Evolutionary conservation across 176 grass and related monocot genomes (phyloP).

Genomic region (Aegilops bicornis): DNA sequence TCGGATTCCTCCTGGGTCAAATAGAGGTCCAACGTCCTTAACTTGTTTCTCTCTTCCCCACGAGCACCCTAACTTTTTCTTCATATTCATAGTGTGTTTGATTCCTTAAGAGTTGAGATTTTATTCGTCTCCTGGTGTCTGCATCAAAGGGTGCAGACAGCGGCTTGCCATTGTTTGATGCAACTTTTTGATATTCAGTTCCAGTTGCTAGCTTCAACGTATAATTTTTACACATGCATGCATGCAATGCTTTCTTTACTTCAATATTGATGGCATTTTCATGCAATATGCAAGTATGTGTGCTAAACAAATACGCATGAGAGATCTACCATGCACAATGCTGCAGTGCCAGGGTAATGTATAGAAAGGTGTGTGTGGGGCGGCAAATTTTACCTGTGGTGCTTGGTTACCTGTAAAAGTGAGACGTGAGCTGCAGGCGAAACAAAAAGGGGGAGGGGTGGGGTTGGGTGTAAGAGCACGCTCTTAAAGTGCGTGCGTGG

Average conservation of each 20-base stretch:
- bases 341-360: background rate
- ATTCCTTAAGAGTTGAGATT: no score
- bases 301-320: background rate
- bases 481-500: slow-evolving; percentile 55
- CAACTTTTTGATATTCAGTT: background rate
- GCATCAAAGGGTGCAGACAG: no score
- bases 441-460: slow-evolving; percentile 43
- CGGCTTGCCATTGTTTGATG: no score
- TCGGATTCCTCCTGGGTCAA: slow-evolving; percentile 74
- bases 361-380: background rate
- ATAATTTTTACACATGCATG: no score
- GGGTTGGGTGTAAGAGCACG: slow-evolving; percentile 52
- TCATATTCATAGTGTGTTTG: background rate
- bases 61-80: background rate
- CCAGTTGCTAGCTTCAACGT: no score
- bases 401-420: background rate
- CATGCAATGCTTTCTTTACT: background rate
- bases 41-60: background rate
- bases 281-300: background rate
- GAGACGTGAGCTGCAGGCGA: slow-evolving; percentile 6
- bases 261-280: background rate
- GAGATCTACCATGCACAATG: background rate
- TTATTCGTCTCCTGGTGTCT: no score
- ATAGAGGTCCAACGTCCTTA: slow-evolving; percentile 59
- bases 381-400: background rate